Percentiles rank a stretch among this genome's conserved stretches.
Evolutionary conservation across 306 rosid species (phyloP).

Genomic region (Castanea mollissima): DNA sequence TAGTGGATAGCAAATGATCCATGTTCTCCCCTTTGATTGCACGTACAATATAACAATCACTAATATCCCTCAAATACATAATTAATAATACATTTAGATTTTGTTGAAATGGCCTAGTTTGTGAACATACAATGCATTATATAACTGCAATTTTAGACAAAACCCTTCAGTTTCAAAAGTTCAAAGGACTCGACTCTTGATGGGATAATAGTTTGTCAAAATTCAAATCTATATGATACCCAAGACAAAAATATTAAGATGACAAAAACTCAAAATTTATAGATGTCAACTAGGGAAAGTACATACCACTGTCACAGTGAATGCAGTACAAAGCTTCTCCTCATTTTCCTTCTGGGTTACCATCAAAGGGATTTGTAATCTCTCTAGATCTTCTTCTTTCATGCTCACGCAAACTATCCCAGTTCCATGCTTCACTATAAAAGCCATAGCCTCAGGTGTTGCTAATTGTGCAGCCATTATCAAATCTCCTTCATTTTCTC

Average conservation of each 20-base stretch:
- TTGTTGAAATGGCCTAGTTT: neutral
- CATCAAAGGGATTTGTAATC: conserved; percentile 81
- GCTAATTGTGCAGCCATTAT: conserved; percentile 87
- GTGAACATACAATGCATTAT: conserved; percentile 6
- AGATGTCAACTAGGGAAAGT: conserved; percentile 5
- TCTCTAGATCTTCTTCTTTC: conserved; percentile 74
- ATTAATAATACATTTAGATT: neutral
- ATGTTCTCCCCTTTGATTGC: too few relatives aligned
- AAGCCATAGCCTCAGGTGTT: conserved; percentile 95
- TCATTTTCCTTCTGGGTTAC: conserved; percentile 70
- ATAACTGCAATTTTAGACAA: conserved; percentile 12
- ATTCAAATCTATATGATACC: conserved; percentile 16
- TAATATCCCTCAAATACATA: neutral
- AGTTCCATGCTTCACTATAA: conserved; percentile 84
- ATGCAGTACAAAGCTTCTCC: conserved; percentile 74
- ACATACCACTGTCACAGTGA: conserved; percentile 85
- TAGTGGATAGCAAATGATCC: too few relatives aligned
- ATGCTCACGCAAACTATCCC: conserved; percentile 89
- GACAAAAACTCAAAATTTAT: conserved; percentile 7
- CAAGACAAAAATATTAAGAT: conserved; percentile 3
- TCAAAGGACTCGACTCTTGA: neutral
- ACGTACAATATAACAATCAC: neutral
- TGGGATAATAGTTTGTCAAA: neutral
- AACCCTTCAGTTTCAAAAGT: conserved; percentile 6
- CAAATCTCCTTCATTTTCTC: conserved; percentile 93